phyloP scores from a whole-genome alignment of 129 eudicot species.

The Pulicaria dysenterica region DNA sequence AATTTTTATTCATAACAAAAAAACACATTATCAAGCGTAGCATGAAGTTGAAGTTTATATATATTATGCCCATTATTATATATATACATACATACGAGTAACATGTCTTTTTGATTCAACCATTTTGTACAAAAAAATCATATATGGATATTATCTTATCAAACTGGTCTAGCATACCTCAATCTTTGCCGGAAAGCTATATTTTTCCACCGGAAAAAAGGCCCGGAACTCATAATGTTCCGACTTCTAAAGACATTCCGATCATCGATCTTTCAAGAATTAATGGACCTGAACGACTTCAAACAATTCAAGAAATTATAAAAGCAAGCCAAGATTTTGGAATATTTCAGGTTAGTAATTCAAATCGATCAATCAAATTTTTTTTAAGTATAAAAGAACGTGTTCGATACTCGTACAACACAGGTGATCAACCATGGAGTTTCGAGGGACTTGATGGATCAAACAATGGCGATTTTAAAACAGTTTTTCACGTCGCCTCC shows the following conservation, averaged over 20 bases:
- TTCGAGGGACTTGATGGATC: constrained; percentile 42
- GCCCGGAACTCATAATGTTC: constrained; percentile 43
- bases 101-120: not conserved
- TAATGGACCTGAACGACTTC: constrained; percentile 33
- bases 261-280: constrained; percentile 44
- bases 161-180: constrained; percentile 45
- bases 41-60: constrained; percentile 16
- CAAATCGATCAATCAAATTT: not conserved
- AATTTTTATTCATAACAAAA: not conserved
- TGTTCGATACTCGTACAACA: not conserved
- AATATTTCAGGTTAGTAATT: constrained; percentile 45
- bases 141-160: constrained; percentile 54
- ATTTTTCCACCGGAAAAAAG: constrained; percentile 50
- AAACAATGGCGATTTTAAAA: constrained; percentile 40
- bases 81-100: constrained; percentile 17
- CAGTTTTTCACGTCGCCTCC: constrained; percentile 50
- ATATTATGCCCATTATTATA: not conserved
- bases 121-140: not conserved
- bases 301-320: constrained; percentile 35
- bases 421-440: constrained; percentile 70
- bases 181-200: constrained; percentile 50
- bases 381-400: not conserved
- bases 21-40: not conserved
- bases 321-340: constrained; percentile 55
- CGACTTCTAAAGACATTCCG: constrained; percentile 36